phyloP scores from a whole-genome alignment of 164 flowering plant genomes.

The Umbellularia californica region DNA sequence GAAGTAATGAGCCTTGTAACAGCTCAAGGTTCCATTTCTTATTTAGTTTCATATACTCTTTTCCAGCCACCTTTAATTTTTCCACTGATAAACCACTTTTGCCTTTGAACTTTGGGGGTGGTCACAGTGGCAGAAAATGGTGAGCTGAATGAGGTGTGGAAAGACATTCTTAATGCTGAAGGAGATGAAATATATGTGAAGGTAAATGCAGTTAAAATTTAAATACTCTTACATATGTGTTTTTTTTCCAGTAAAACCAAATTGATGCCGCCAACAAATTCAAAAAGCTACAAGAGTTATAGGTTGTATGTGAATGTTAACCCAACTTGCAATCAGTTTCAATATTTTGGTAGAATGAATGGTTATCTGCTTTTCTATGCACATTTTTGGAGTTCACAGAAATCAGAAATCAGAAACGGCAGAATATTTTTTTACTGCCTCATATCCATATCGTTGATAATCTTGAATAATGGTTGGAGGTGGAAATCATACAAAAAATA shows the following conservation, averaged over 20 bases:
- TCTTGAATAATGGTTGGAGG: neutral
- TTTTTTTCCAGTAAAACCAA: too few relatives aligned
- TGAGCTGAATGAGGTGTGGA: constrained; percentile 92
- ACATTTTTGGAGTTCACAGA: neutral
- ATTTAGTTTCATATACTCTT: neutral
- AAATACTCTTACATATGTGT: neutral
- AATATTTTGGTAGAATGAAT: neutral
- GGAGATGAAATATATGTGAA: constrained; percentile 98
- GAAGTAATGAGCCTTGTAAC: constrained; percentile 98
- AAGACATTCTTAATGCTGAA: constrained; percentile 84
- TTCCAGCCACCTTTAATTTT: constrained; percentile 1
- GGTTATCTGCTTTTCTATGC: neutral
- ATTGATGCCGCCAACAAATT: too few relatives aligned
- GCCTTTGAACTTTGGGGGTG: constrained; percentile 13
- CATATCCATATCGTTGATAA: neutral
- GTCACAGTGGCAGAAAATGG: constrained; percentile 73
- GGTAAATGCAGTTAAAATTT: constrained; percentile 32
- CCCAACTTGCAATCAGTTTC: neutral
- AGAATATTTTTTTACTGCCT: neutral
- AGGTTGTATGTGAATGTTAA: neutral
- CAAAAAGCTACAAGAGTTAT: too few relatives aligned
- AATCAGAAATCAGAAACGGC: neutral
- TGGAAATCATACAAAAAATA: neutral
- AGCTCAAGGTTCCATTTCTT: constrained; percentile 69
- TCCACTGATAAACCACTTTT: neutral